Base-by-base conservation (phyloP, 1,284 basidiomycete species). In the Hypsizygus ulmarius region DNA sequence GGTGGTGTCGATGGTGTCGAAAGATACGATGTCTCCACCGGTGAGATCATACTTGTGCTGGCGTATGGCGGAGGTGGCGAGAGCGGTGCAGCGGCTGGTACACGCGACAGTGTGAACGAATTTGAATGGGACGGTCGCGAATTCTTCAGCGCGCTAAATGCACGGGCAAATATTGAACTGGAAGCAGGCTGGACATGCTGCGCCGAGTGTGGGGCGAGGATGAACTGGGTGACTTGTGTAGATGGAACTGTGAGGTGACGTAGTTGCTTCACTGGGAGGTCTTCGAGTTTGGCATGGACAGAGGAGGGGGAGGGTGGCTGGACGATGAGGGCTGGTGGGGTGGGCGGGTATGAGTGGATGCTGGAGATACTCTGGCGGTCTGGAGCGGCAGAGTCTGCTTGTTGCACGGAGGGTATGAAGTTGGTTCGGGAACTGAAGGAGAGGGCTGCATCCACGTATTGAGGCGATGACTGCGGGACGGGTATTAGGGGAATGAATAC, bases 271-370 rank as follows among this genome's bases (percentile, higher is more conserved):
- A 28, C 53, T 25, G 52, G 44, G 38, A 68, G 53, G 33, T 66
- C 58, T 35, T 71, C 64, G 4, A 78, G 66, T 50, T 71, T 73
- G 5, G 65, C 68, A 15, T 71, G 60, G 38, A 75, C 62, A 32
- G 71, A 55, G 21, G 62, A 56, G 4, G 75, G 75, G 3, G 79
- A 75, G n/a, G 76, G 70, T 10, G 74, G 74, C 11, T 64, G 61
- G 16, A 74, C 58, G 38, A 64, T 53, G 18, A 71, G 52, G 8
- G 65, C 52, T 2, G 82, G 73, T 8, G 84, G 78, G 10, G 81
- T 82, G 3, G 84, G 83, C 10, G 85, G 85, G 56, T 87, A 87
- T 8, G 82, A 85, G 57, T 87, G 85, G 1, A 72, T 57, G 34
- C 67, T 71, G 12, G 66, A 63, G 10, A 63, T 59, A 14, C 67